phyloP scores from a whole-genome alignment of 2,329 filamentous ascomycete species.

The Fusarium keratoplasticum region DNA sequence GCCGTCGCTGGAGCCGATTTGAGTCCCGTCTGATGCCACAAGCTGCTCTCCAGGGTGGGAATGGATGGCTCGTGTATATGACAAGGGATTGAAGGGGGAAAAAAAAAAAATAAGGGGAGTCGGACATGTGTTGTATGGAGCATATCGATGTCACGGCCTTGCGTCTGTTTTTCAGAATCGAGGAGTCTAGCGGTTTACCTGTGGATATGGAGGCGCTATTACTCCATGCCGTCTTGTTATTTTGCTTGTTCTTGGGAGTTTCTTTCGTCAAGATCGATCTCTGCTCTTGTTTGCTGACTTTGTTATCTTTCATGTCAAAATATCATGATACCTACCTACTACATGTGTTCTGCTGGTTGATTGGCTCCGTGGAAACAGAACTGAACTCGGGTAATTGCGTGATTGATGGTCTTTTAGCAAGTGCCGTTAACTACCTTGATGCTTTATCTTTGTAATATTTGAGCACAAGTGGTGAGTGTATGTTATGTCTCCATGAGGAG shows the following conservation, averaged over 20 bases:
- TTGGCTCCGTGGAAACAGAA: conserved; percentile 4
- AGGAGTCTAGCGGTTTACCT: conserved; percentile 12
- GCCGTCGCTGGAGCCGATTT: conserved; percentile 66
- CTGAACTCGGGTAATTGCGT: neutral
- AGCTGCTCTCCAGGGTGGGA: neutral
- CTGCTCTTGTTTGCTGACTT: conserved; percentile 4
- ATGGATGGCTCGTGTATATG: conserved; percentile 1
- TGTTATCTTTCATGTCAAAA: neutral
- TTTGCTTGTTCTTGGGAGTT: neutral
- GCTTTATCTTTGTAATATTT: neutral
- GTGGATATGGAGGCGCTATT: neutral
- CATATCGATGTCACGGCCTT: conserved; percentile 8
- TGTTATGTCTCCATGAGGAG: neutral
- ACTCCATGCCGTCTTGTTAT: neutral
- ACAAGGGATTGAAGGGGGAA: neutral
- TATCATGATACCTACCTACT: conserved; percentile 16
- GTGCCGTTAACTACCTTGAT: neutral
- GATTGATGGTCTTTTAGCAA: neutral
- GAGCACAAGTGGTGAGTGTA: neutral
- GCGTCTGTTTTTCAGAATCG: conserved; percentile 8
- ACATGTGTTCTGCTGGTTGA: neutral
- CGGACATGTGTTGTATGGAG: conserved; percentile 1
- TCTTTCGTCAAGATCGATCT: conserved; percentile 5
- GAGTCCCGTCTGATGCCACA: conserved; percentile 13
- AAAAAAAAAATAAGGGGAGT: neutral